phyloP scores from a whole-genome alignment of 768 basidiomycete species.

The Phylloporus arenicola region DNA sequence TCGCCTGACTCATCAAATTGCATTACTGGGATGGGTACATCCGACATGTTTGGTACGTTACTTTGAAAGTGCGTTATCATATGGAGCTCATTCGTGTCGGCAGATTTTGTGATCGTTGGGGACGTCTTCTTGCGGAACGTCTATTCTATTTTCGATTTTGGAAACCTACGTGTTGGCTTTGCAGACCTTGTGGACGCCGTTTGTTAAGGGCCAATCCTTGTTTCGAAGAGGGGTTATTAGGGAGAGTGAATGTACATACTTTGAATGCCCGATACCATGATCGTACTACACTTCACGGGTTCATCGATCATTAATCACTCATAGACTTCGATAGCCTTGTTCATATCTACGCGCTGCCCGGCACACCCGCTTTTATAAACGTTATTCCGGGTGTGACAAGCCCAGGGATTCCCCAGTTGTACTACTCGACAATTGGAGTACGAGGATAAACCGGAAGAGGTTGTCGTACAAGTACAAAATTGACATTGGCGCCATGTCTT shows the following conservation, averaged over 20 bases:
- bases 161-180: conserved; percentile 32
- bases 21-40: conserved; percentile 25
- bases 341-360: neutral
- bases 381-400: neutral
- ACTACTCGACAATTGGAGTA: neutral
- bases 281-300: no score
- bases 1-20: conserved; percentile 19
- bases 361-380: neutral
- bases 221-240: neutral
- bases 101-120: conserved; percentile 22
- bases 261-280: no score
- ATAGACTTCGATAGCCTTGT: neutral
- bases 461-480: conserved; percentile 1
- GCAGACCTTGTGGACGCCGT: conserved; percentile 19
- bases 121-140: conserved; percentile 24
- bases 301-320: no score
- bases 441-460: conserved; percentile 22
- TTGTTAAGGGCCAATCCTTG: neutral
- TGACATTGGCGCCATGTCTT: conserved; percentile 22
- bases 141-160: conserved; percentile 26
- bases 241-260: neutral
- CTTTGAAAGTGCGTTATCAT: neutral
- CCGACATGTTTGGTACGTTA: conserved; percentile 3
- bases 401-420: neutral
- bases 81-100: neutral